Evolutionary conservation across 2,329 filamentous ascomycete species (phyloP), one percentile per base, ranked within the genome.

Genomic region (Curvularia spicifera): DNA sequence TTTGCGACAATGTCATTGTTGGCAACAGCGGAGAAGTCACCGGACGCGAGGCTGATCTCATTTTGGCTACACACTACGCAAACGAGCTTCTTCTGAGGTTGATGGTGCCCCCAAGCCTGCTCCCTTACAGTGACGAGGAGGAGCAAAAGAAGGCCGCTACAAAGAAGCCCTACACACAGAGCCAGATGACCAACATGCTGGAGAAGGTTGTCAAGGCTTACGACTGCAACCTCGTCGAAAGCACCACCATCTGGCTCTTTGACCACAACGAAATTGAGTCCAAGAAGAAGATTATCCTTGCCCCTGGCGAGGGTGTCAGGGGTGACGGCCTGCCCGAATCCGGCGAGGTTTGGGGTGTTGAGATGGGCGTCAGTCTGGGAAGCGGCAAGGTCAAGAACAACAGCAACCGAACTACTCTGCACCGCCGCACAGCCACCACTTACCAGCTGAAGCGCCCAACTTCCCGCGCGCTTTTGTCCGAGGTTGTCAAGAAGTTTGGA

Each of bases 191-290:
- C 64, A 84, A 85, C 70, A 82, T 98, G 64, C 83, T 99, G 50
- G 93, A 97, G 81, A 97, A 95, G 85, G 87, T 98, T 45, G 91
- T 89, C 76, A 93, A 96, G 82, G 85, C 87, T 70, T 99, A 96
- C 80, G 93, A 91, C 61, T 93, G 91, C 84, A 96, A 89, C 78
- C 82, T 98, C 26, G 92, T 99, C 56, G 95, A 99, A 86, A 96
- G 93, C 85, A 99, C 95, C 64, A 99, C 95, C 43, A 96, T 91
- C 74, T 99, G 95, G 93, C 81, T 92, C 60, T 98, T 99, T 77
- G 93, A 92, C 75, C 91, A 91, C 78, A 97, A 98, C 80, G 95
- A 99, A 80, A 98, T 99, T 65, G 95, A 99, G 83, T 91, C 91
- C 72, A 88, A 90, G 84, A 97, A 97, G 89, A 98, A 97, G 87